Evolutionary conservation across 805 yeast species (phyloP), one percentile per base, ranked within the genome.

Genomic region (Candida awuae): DNA sequence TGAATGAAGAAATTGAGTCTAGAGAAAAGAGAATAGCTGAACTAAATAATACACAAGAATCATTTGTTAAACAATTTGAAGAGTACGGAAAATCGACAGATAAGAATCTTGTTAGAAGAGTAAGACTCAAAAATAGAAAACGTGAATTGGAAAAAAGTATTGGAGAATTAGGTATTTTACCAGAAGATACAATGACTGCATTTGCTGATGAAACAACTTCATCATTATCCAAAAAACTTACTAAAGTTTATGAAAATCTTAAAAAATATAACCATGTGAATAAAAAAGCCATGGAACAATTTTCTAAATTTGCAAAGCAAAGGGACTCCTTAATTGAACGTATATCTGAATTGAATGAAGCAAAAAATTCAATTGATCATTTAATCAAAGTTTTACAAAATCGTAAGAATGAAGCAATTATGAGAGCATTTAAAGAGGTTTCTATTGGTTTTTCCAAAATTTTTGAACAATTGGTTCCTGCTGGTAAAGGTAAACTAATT

Each of bases 271-370:
- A 75, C 18, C 94, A 86, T 56, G 83, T 92, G 35, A 90, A 90
- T 62, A 83, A 82, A 55, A 84, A 86, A 53, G 96, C 97, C 0
- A 65, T 83, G 48, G 97, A 88, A 50, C 95, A 88, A 54, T 84
- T 71, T 53, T 62, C 69, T 35, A 77, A 75, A 29, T 87, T 86
- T 55, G 73, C 82, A 15, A 75, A 71, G 42, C 92, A 88, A 57
- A 69, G 82, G 38, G 80, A 75, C 34, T 81, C 77, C 4, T 64
- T 90, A 42, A 69, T 70, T 1, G 65, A 62, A 18, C 75, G 97
- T 50, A 71, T 83, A 27, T 63, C 63, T 14, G 95, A 85, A 45
- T 66, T 90, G 27, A 81, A 75, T 18, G 68, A 65, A 29, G 84
- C 95, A 1, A 78, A 76, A 40, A 70, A 60, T 4, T 77, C 95